phyloP scores from a whole-genome alignment of 306 rosid genomes.

The Cicer yamashitae region DNA sequence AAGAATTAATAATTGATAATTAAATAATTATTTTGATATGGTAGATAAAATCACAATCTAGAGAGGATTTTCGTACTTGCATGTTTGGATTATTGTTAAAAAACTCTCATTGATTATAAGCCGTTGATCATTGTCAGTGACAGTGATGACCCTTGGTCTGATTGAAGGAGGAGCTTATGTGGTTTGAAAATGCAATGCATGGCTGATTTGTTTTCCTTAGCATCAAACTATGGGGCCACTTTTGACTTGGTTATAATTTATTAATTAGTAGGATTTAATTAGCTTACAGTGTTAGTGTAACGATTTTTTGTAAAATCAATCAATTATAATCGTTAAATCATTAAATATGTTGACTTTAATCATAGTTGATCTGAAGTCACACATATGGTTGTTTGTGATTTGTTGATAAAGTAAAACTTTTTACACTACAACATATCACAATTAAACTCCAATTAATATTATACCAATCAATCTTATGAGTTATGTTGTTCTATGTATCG shows the following conservation, averaged over 20 bases:
- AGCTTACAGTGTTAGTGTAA: no score
- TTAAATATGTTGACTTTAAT: no score
- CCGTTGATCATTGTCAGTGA: slow-evolving; percentile 45
- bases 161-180: slow-evolving; percentile 38
- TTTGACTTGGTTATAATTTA: slow-evolving; percentile 35
- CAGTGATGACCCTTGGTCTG: slow-evolving; percentile 48
- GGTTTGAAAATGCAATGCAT: slow-evolving; percentile 46
- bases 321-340: no score
- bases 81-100: slow-evolving; percentile 28
- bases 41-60: slow-evolving; percentile 38
- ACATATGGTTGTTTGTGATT: no score
- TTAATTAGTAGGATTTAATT: no score
- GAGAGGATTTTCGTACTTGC: slow-evolving; percentile 24
- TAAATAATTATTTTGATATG: slow-evolving; percentile 9
- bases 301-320: no score
- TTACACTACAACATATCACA: no score
- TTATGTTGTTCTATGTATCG: slow-evolving; percentile 16
- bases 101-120: slow-evolving; percentile 14
- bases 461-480: slow-evolving; percentile 7
- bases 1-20: not conserved
- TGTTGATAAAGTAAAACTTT: no score
- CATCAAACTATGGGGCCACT: slow-evolving; percentile 47
- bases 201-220: slow-evolving; percentile 36
- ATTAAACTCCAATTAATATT: not conserved
- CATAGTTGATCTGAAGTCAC: no score